Evolutionary conservation across 2,329 filamentous ascomycete species (phyloP), one percentile per base, ranked within the genome.

Genomic region (Colletotrichum aenigma): DNA sequence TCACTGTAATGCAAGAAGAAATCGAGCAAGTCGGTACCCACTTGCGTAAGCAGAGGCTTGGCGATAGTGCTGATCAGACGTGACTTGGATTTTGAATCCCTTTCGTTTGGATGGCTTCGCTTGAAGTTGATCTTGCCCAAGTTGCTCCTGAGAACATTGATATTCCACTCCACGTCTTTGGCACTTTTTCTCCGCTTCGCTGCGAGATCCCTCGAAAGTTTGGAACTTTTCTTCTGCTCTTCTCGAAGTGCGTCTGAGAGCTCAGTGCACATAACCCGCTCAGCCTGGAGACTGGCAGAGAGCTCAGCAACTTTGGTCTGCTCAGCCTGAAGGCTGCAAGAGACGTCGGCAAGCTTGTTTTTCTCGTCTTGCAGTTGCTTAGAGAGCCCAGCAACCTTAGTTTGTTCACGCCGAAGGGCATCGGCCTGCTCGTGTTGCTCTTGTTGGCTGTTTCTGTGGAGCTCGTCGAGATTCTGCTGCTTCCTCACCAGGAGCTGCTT

Each of bases 391-490:
- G 38, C 1, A n/a, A 48, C 9, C 18, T n/a, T 0, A 1, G 0
- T 4, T 5, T n/a, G 38, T 0, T 6, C 38, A n/a, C 3, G 5
- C 5, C 0, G 38, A n/a, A 48, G 38, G 38, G 18, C 3, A n/a
- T n/a, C 18, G 0, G 38, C 18, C 0, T 48, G 38, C 38, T 48
- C 18, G 0, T 2, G 3, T 48, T n/a, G 38, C 9, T 48, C 1
- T n/a, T 48, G 3, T n/a, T n/a, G 18, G 1, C 38, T 48, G 38
- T 18, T n/a, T 0, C 1, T n/a, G 0, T 7, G 1, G 38, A 48
- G 38, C 18, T 1, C 38, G 0, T 48, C 38, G 18, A 48, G 4
- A 1, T 48, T 6, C 1, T n/a, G 38, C 1, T 48, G 3, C 18
- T 48, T 48, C 18, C 38, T 48, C 18, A n/a, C 38, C 38, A 48